These are phyloP conservation scores for Clonostachys solani DNA, from an alignment of 2,329 filamentous ascomycete genomes.

Conservation along the genomic window DNA sequence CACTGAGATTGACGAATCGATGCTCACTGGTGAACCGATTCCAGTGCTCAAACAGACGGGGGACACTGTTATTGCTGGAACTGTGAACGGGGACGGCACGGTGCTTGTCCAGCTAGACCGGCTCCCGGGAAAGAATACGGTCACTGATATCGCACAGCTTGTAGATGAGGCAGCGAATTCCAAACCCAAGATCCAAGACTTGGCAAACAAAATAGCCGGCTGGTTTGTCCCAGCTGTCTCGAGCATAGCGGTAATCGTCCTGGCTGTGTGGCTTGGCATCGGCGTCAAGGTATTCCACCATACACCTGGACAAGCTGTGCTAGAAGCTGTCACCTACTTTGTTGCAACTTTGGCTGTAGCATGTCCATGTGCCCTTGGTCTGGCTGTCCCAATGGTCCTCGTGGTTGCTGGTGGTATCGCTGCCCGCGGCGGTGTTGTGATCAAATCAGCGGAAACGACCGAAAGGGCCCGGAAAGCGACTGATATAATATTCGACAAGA, in stretches of 20 bases:
- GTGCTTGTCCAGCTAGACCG: conserved; percentile 54
- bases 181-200: conserved; percentile 63
- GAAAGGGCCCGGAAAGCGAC: conserved; percentile 57
- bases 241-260: conserved; percentile 51
- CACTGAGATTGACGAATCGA: conserved; percentile 71
- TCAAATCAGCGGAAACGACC: conserved; percentile 62
- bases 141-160: conserved; percentile 63
- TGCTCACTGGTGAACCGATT: conserved; percentile 69
- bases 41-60: conserved; percentile 54
- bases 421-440: conserved; percentile 60
- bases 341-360: conserved; percentile 72
- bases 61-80: conserved; percentile 60
- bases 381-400: conserved; percentile 74
- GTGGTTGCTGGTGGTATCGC: conserved; percentile 66
- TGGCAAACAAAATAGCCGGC: conserved; percentile 63
- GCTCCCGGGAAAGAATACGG: conserved; percentile 67
- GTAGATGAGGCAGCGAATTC: conserved; percentile 67
- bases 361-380: conserved; percentile 73
- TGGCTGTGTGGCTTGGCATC: conserved; percentile 63
- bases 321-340: conserved; percentile 64
- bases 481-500: conserved; percentile 77
- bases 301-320: conserved; percentile 41
- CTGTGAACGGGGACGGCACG: conserved; percentile 61
- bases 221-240: conserved; percentile 68
- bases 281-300: conserved; percentile 35